These are phyloP conservation scores for Neckera pumila DNA, from an alignment of 225 moss, liverwort and hornwort genomes.

Conservation along the genomic window DNA sequence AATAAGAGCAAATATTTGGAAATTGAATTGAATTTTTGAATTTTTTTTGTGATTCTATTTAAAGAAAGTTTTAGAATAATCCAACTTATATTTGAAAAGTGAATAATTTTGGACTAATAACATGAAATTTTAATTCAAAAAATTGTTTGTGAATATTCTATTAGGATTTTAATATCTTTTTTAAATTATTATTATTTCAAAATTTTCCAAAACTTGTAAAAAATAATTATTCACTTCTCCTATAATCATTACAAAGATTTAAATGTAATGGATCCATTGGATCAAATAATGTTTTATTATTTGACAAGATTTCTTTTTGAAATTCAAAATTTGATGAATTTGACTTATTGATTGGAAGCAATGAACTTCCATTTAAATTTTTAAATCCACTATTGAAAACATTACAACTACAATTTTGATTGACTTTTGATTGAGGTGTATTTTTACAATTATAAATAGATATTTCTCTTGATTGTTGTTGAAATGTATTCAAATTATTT, in stretches of 20 bases:
- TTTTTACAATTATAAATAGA: background rate
- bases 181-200: background rate
- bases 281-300: background rate
- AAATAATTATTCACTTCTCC: no score
- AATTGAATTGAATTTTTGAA: no score
- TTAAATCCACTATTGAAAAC: background rate
- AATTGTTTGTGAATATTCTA: background rate
- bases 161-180: fast-evolving
- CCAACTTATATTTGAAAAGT: background rate
- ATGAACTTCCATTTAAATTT: background rate
- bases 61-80: background rate
- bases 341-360: background rate
- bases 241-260: background rate
- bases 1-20: background rate
- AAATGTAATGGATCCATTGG: background rate
- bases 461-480: background rate
- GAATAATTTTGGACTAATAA: background rate
- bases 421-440: background rate
- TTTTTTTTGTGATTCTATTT: no score
- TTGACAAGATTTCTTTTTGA: background rate
- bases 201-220: no score
- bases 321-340: background rate
- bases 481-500: background rate
- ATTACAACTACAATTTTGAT: background rate
- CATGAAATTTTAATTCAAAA: background rate